Conservation (phyloP, 108 stramenopile genomes). For the Cyclotella sp. region DNA sequence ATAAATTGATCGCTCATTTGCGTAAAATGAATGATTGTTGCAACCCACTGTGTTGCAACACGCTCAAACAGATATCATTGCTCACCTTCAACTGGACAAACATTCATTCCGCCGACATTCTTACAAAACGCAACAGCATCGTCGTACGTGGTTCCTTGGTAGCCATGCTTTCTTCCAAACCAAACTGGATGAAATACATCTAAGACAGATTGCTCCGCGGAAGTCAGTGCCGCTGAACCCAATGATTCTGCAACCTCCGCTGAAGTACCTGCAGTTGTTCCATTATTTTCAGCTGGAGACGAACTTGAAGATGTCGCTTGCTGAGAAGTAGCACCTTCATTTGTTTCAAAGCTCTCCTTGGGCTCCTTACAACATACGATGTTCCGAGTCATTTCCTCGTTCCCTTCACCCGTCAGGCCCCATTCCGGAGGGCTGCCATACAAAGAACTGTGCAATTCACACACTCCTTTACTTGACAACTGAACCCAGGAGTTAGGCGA, state of each 20-base stretch:
- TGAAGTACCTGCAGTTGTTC: background rate
- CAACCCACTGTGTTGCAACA: no score
- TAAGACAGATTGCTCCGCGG: conserved; percentile 25
- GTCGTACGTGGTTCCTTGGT: conserved; percentile 36
- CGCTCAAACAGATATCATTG: no score
- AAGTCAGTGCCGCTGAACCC: conserved; percentile 19
- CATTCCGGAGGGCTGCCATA: conserved; percentile 27
- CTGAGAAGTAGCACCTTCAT: background rate
- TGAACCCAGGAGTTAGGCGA: conserved; percentile 27
- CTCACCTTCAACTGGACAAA: conserved; percentile 38
- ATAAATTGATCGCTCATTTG: no score
- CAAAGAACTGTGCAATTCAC: conserved; percentile 3
- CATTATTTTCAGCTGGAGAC: background rate
- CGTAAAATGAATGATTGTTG: no score
- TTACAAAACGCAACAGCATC: conserved; percentile 40
- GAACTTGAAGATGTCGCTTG: background rate
- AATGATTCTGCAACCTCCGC: background rate
- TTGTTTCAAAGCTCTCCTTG: background rate
- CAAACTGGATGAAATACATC: conserved; percentile 24
- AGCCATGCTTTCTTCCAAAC: conserved; percentile 40
- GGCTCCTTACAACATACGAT: conserved; percentile 38
- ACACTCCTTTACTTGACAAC: conserved; percentile 13
- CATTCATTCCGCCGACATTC: conserved; percentile 26
- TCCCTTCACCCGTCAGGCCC: conserved; percentile 32
- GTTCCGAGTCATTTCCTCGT: conserved; percentile 41